Conservation (phyloP, 495 filamentous ascomycete species). For the Bacidia gigantensis region DNA sequence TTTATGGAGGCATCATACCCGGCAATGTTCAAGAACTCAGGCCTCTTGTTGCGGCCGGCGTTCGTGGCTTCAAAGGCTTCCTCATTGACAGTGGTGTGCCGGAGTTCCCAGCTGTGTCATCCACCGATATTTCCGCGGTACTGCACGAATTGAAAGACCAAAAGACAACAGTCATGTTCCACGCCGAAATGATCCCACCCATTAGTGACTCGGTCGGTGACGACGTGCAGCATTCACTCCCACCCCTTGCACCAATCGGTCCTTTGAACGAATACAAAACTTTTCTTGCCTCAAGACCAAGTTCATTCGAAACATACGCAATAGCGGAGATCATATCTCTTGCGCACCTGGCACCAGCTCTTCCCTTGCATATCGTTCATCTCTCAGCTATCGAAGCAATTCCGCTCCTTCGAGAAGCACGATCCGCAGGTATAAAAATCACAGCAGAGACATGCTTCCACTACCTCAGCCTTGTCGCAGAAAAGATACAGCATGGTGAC, state of each 20-base stretch:
- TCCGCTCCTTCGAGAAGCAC: slow-evolving; percentile 68
- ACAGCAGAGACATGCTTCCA: slow-evolving; percentile 98
- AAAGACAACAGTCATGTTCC: slow-evolving; percentile 91
- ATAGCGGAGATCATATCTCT: slow-evolving; percentile 75
- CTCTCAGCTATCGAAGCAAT: slow-evolving; percentile 88
- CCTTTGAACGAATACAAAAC: slow-evolving; percentile 72
- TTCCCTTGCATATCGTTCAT: slow-evolving; percentile 90
- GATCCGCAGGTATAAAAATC: slow-evolving; percentile 68
- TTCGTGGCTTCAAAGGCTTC: slow-evolving; percentile 95
- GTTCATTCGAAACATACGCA: slow-evolving; percentile 82
- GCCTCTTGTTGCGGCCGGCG: slow-evolving; percentile 67
- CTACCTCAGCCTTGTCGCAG: slow-evolving; percentile 83
- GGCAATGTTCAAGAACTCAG: slow-evolving; percentile 74
- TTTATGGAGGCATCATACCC: slow-evolving; percentile 91
- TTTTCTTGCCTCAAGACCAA: slow-evolving; percentile 83
- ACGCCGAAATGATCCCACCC: slow-evolving; percentile 94
- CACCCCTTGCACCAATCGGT: slow-evolving; percentile 61
- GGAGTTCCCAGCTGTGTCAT: slow-evolving; percentile 84
- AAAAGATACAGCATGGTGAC: slow-evolving; percentile 76
- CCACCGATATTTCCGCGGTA: slow-evolving; percentile 61
- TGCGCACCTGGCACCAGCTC: slow-evolving; percentile 64
- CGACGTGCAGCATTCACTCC: slow-evolving; percentile 54
- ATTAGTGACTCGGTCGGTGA: slow-evolving; percentile 71
- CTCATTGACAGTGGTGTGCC: slow-evolving; percentile 93
- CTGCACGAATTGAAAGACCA: slow-evolving; percentile 65